Evolutionary conservation across 2,329 filamentous ascomycete species (phyloP).

Genomic region (Sporothrix luriei): DNA sequence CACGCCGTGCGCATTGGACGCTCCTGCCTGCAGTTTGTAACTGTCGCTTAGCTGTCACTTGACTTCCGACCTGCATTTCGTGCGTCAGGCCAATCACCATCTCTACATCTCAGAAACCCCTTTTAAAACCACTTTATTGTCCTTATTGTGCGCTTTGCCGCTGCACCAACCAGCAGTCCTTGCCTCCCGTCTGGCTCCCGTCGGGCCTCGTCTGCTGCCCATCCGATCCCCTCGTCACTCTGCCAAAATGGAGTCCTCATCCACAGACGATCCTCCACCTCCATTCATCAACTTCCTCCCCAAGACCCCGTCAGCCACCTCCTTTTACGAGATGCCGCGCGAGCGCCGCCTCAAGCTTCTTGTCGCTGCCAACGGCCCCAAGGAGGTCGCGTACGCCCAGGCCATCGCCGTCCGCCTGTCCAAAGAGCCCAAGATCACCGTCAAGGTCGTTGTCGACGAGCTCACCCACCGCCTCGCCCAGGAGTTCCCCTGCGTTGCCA

Average conservation of each 20-base stretch:
- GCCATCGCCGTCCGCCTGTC: conserved; percentile 68
- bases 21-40: not conserved
- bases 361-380: conserved; percentile 65
- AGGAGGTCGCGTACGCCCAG: conserved; percentile 67
- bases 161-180: conserved; percentile 6
- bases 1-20: conserved; percentile 8
- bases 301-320: conserved; percentile 34
- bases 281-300: conserved; percentile 35
- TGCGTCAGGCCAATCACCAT: conserved; percentile 14
- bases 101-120: conserved; percentile 6
- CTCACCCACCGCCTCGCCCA: conserved; percentile 64
- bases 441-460: conserved; percentile 66
- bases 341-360: conserved; percentile 59
- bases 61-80: too few relatives aligned
- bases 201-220: not conserved
- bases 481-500: conserved; percentile 63
- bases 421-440: conserved; percentile 64
- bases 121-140: not conserved
- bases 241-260: conserved; percentile 30
- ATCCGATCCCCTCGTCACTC: too few relatives aligned
- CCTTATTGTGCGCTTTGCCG: not conserved
- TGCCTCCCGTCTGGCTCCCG: not conserved
- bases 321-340: conserved; percentile 37
- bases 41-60: not conserved
- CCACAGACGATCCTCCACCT: conserved; percentile 36